Percentiles rank a stretch among this genome's conserved stretches.
Evolutionary conservation across 176 grass and related monocot species (phyloP).

Genomic region (Zizania latifolia): DNA sequence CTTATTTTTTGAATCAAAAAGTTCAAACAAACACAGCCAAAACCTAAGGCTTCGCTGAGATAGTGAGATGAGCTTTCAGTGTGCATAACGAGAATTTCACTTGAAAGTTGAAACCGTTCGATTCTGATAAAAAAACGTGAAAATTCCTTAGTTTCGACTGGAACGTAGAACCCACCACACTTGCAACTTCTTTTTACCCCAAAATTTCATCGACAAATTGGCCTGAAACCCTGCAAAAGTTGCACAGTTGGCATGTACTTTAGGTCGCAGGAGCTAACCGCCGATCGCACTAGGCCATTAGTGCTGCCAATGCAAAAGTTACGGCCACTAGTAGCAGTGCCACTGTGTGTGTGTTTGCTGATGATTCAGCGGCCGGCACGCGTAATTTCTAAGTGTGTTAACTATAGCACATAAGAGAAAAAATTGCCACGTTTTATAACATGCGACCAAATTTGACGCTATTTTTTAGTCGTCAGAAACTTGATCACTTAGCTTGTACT

Average conservation of each 20-base stretch:
- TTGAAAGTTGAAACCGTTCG: neutral
- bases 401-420: too few species aligned
- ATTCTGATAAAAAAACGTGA: neutral
- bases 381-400: too few species aligned
- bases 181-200: too few species aligned
- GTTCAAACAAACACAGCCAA: too few species aligned
- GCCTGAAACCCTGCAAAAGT: neutral
- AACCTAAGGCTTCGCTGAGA: too few species aligned
- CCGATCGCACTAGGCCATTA: slow-evolving; percentile 5
- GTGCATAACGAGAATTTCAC: neutral
- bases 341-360: neutral
- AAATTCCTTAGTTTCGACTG: neutral
- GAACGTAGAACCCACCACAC: neutral
- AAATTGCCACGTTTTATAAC: too few species aligned
- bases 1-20: too few species aligned
- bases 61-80: neutral
- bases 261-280: neutral
- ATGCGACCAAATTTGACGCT: too few species aligned
- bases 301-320: neutral
- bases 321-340: neutral
- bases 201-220: too few species aligned
- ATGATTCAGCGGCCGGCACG: slow-evolving; percentile 15
- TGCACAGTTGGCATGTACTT: neutral
- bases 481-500: too few species aligned
- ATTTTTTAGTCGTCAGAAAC: too few species aligned